Evolutionary conservation across 1,139 yeast genomes (phyloP).

Genomic region (Geotrichum fermentans): DNA sequence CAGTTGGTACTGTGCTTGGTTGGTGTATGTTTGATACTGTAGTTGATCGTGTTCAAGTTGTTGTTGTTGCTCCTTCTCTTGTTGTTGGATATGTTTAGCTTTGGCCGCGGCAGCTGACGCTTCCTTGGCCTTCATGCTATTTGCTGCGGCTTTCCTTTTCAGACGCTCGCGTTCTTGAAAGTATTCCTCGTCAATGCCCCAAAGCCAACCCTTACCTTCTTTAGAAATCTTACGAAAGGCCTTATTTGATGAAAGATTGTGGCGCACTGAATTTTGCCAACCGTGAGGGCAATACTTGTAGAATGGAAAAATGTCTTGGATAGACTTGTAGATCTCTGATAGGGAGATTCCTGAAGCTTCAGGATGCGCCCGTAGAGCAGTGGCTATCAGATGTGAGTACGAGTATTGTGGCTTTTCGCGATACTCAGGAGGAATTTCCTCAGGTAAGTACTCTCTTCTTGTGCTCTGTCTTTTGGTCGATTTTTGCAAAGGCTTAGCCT

Average conservation of each 20-base stretch:
- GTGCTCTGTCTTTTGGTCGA: constrained; percentile 9
- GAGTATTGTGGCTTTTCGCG: constrained; percentile 78
- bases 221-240: constrained; percentile 72
- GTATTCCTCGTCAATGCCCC: constrained; percentile 84
- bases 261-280: constrained; percentile 93
- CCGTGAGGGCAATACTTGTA: constrained; percentile 93
- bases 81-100: constrained; percentile 28
- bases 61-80: constrained; percentile 30
- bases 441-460: constrained; percentile 37
- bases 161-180: constrained; percentile 75
- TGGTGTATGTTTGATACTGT: neutral
- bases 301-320: constrained; percentile 83
- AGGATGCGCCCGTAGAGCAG: constrained; percentile 64
- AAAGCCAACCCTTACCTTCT: constrained; percentile 86
- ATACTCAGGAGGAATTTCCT: constrained; percentile 80
- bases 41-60: neutral
- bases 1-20: constrained; percentile 7
- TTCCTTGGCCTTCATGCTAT: constrained; percentile 27
- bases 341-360: constrained; percentile 71
- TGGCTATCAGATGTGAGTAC: constrained; percentile 72
- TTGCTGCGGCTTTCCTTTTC: constrained; percentile 47
- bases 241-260: constrained; percentile 78
- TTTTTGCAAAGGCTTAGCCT: too few relatives aligned
- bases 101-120: constrained; percentile 31
- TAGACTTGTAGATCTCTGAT: constrained; percentile 79